Evolutionary conservation across 164 flowering plant genomes (phyloP).

Genomic region (Malania oleifera): DNA sequence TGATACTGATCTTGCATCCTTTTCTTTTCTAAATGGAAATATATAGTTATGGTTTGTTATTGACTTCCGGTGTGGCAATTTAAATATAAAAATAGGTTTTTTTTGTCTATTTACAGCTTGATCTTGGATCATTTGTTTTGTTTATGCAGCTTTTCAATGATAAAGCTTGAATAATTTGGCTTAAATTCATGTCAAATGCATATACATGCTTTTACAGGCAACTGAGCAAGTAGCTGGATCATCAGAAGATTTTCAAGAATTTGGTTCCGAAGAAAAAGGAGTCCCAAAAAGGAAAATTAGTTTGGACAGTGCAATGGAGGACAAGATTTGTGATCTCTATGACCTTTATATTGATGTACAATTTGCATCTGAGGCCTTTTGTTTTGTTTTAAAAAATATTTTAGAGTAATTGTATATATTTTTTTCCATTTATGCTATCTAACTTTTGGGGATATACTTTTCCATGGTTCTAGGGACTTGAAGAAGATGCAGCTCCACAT

Average conservation of each 20-base stretch:
- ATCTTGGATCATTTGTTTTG: neutral
- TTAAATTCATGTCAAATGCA: neutral
- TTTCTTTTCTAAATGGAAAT: neutral
- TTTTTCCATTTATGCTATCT: neutral
- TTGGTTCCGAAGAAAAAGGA: slow-evolving; percentile 51
- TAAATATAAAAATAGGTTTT: too few species aligned
- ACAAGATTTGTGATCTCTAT: slow-evolving; percentile 90
- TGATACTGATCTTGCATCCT: neutral
- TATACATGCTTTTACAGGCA: slow-evolving; percentile 33
- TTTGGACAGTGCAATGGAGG: slow-evolving; percentile 78
- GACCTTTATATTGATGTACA: slow-evolving; percentile 86
- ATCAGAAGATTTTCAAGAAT: slow-evolving; percentile 68
- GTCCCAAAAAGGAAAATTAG: slow-evolving; percentile 38
- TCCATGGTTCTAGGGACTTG: slow-evolving; percentile 65
- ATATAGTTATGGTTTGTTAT: too few species aligned
- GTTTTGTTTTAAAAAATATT: neutral
- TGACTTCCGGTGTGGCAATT: too few species aligned
- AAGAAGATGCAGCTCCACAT: slow-evolving; percentile 83
- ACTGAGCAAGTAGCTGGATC: slow-evolving; percentile 50
- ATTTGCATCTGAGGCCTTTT: neutral
- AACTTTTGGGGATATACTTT: neutral
- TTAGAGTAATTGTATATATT: neutral
- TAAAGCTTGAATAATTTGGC: neutral
- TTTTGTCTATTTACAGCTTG: neutral
- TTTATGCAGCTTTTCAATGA: neutral